Evolutionary conservation across 495 filamentous ascomycete genomes (phyloP).

Genomic region (Pyrenula aspistea): DNA sequence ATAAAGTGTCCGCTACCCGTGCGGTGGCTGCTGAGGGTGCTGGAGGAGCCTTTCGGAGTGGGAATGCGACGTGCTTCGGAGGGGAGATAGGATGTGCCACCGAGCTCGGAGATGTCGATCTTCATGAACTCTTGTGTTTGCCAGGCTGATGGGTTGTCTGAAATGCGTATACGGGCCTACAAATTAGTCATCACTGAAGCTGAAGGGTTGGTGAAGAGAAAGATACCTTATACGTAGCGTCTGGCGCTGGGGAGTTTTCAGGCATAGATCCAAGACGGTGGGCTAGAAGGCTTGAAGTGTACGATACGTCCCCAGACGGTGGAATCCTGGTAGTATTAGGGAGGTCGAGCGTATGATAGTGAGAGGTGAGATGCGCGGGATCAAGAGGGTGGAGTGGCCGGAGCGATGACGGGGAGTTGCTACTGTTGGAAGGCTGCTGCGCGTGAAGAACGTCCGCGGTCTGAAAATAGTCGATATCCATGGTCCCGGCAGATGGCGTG

Average conservation of each 20-base stretch:
- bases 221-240: not conserved
- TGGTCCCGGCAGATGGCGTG: not conserved
- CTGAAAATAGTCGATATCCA: not conserved
- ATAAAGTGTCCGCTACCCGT: not conserved
- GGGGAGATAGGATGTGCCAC: constrained; percentile 10
- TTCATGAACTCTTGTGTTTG: not conserved
- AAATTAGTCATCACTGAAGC: not conserved
- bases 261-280: not conserved
- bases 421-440: not conserved
- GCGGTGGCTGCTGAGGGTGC: not conserved
- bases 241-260: not conserved
- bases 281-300: not conserved
- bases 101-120: not conserved
- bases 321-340: not conserved
- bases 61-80: constrained; percentile 12
- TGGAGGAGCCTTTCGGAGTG: constrained; percentile 10
- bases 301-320: not conserved
- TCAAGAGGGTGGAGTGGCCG: not conserved
- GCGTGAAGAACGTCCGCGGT: not conserved
- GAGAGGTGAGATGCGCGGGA: not conserved
- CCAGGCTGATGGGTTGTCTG: not conserved
- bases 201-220: not conserved
- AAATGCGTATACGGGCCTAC: not conserved
- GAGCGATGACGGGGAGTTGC: not conserved
- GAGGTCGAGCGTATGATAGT: not conserved